phyloP scores from a whole-genome alignment of 2,329 filamentous ascomycete genomes.

The Zymoseptoria pseudotritici region DNA sequence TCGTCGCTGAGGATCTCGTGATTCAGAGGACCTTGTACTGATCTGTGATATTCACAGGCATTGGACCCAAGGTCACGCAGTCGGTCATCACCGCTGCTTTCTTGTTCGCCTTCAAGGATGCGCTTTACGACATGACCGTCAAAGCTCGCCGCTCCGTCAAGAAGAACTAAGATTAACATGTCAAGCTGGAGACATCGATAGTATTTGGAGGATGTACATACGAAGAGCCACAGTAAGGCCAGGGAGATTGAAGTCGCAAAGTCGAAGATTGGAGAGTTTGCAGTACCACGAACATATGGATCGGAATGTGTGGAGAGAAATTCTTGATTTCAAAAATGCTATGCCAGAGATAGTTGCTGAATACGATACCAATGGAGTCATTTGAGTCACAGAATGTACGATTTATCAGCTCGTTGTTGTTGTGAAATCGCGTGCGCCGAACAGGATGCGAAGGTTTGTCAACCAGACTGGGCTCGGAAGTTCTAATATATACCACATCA shows the following conservation, averaged over 20 bases:
- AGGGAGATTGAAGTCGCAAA: background rate
- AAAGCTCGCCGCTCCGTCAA: conserved; percentile 46
- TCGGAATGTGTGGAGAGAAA: background rate
- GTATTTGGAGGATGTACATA: background rate
- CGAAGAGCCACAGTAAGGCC: background rate
- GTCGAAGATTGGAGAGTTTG: background rate
- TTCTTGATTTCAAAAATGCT: background rate
- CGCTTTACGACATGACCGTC: conserved; percentile 76
- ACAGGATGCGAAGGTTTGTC: background rate
- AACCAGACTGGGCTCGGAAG: too few relatives aligned
- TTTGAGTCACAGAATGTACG: background rate
- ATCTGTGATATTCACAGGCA: conserved; percentile 50
- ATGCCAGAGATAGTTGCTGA: background rate
- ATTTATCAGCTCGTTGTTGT: background rate
- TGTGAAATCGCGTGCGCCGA: background rate
- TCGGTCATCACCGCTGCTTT: conserved; percentile 94
- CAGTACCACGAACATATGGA: background rate
- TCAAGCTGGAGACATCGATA: background rate
- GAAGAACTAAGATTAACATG: conserved; percentile 8
- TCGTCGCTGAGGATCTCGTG: conserved; percentile 5
- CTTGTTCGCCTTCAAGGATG: conserved; percentile 96
- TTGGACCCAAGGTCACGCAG: conserved; percentile 92
- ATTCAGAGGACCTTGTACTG: background rate
- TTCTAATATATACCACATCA: too few relatives aligned
- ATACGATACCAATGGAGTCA: background rate